Evolutionary conservation across 306 rosid genomes (phyloP).

Genomic region (Malus domestica): ASM211411v1 NC_041795.1:19784001-19784500

Average conservation of each 20-base stretch:
- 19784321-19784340: neutral
- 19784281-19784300: neutral
- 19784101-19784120: slow-evolving; percentile 65
- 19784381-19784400: neutral
- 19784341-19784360: neutral
- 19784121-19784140: slow-evolving; percentile 93
- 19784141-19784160: slow-evolving; percentile 99
- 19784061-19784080: slow-evolving; percentile 90
- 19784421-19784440: neutral
- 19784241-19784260: slow-evolving; percentile 11
- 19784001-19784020: slow-evolving; percentile 24
- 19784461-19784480: neutral
- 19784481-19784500: neutral
- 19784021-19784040: slow-evolving; percentile 77
- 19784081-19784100: slow-evolving; percentile 91
- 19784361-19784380: neutral
- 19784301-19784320: neutral
- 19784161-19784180: slow-evolving; percentile 92
- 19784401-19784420: neutral
- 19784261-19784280: neutral
- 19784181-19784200: slow-evolving; percentile 97
- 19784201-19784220: slow-evolving; percentile 89
- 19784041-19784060: slow-evolving; percentile 96
- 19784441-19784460: neutral
- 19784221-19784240: slow-evolving; percentile 99